Conservation (phyloP, 345 rosid genomes). For the Nephelium lappaceum region DNA sequence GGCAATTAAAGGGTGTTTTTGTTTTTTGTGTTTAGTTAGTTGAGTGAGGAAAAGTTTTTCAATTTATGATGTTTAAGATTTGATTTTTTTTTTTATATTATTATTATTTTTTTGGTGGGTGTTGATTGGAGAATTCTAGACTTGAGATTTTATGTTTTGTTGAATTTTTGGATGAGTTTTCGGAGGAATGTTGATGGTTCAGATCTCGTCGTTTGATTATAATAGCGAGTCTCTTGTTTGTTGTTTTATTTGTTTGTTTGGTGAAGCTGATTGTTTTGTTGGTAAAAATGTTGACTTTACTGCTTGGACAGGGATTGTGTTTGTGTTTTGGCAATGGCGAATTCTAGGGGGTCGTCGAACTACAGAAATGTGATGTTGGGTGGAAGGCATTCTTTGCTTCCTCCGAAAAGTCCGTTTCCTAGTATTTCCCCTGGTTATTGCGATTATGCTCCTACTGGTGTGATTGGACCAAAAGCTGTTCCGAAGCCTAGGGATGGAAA, state of each 20-base stretch:
- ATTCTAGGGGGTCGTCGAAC: constrained; percentile 78
- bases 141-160: background rate
- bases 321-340: constrained; percentile 55
- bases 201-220: background rate
- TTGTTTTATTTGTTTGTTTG: background rate
- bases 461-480: constrained; percentile 62
- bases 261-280: background rate
- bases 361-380: constrained; percentile 65
- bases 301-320: constrained; percentile 38
- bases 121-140: background rate
- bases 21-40: background rate
- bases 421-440: constrained; percentile 60
- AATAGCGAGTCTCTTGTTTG: background rate
- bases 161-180: background rate
- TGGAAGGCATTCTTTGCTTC: constrained; percentile 83
- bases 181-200: background rate
- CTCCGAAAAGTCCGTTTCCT: constrained; percentile 94
- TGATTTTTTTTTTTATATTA: too few species aligned
- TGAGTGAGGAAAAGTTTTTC: background rate
- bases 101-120: background rate
- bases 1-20: background rate
- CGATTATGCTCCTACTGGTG: constrained; percentile 61
- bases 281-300: constrained; percentile 3
- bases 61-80: background rate
- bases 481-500: constrained; percentile 71